Conservation (phyloP, 2,329 filamentous ascomycete species). For the Gaeumannomyces sp. region DNA sequence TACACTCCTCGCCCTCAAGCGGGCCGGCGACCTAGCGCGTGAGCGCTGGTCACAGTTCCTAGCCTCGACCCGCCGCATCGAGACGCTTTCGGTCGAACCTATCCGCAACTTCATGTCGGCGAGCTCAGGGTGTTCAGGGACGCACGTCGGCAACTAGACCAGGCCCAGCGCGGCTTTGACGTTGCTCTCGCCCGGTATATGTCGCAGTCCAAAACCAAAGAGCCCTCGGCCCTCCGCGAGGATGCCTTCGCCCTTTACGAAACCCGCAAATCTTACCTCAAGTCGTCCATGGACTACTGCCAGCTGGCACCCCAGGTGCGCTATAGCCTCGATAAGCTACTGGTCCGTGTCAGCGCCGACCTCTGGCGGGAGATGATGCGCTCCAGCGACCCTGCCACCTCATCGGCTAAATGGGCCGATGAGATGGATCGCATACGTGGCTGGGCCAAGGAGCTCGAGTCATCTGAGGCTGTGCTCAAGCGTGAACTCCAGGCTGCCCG, state of each 20-base stretch:
- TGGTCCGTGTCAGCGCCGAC: slow-evolving; percentile 79
- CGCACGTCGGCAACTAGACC: slow-evolving; percentile 66
- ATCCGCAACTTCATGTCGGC: slow-evolving; percentile 67
- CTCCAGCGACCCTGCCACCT: slow-evolving; percentile 58
- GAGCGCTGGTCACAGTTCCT: slow-evolving; percentile 82
- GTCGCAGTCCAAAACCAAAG: slow-evolving; percentile 84
- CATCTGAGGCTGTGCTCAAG: slow-evolving; percentile 76
- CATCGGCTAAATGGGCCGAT: slow-evolving; percentile 57
- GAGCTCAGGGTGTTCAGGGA: slow-evolving; percentile 88
- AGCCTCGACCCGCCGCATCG: slow-evolving; percentile 68
- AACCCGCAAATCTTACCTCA: slow-evolving; percentile 82
- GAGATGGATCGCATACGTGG: slow-evolving; percentile 91
- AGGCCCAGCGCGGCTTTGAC: slow-evolving; percentile 79
- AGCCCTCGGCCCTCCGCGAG: slow-evolving; percentile 82
- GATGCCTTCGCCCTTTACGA: slow-evolving; percentile 96
- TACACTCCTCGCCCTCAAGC: slow-evolving; percentile 77
- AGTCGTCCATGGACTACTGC: slow-evolving; percentile 89
- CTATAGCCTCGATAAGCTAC: slow-evolving; percentile 73
- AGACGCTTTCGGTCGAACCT: slow-evolving; percentile 72
- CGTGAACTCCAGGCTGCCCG: slow-evolving; percentile 73
- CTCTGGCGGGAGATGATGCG: slow-evolving; percentile 81
- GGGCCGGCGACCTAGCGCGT: slow-evolving; percentile 76
- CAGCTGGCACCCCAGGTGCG: slow-evolving; percentile 81
- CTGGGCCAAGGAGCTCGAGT: slow-evolving; percentile 93
- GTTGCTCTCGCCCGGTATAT: slow-evolving; percentile 74